These are phyloP conservation scores for Alternaria atra DNA, from an alignment of 2,329 filamentous ascomycete species.

Conservation along the genomic window DNA sequence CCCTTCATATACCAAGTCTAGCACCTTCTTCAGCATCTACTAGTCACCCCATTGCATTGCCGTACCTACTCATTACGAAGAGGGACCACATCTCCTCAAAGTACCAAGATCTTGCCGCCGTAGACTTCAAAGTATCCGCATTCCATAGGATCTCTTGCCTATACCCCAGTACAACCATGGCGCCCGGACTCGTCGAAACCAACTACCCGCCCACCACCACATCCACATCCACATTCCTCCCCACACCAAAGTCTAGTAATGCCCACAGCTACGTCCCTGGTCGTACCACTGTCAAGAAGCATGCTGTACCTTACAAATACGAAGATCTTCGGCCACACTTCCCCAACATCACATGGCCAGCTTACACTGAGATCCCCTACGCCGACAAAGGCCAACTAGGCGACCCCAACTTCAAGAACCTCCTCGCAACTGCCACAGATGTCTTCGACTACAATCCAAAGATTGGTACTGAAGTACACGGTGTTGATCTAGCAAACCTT, in stretches of 20 bases:
- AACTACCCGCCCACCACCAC: conserved; percentile 24
- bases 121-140: not conserved
- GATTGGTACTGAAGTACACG: conserved; percentile 64
- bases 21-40: not conserved
- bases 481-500: conserved; percentile 60
- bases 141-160: not conserved
- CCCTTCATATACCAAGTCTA: not conserved
- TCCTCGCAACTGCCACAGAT: conserved; percentile 62
- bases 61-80: not conserved
- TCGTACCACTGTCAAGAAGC: conserved; percentile 55
- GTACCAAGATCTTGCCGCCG: not conserved
- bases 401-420: conserved; percentile 63
- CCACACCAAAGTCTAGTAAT: conserved; percentile 30
- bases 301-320: conserved; percentile 60
- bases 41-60: not conserved
- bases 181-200: conserved; percentile 46
- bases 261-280: conserved; percentile 59
- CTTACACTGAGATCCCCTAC: conserved; percentile 60
- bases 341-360: conserved; percentile 62
- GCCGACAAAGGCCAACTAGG: conserved; percentile 64
- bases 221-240: conserved; percentile 20
- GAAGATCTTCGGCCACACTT: conserved; percentile 63
- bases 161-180: conserved; percentile 32
- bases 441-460: conserved; percentile 67
- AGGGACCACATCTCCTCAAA: not conserved